phyloP scores from a whole-genome alignment of 768 basidiomycete species.

The Paxillus ammoniavirescens region DNA sequence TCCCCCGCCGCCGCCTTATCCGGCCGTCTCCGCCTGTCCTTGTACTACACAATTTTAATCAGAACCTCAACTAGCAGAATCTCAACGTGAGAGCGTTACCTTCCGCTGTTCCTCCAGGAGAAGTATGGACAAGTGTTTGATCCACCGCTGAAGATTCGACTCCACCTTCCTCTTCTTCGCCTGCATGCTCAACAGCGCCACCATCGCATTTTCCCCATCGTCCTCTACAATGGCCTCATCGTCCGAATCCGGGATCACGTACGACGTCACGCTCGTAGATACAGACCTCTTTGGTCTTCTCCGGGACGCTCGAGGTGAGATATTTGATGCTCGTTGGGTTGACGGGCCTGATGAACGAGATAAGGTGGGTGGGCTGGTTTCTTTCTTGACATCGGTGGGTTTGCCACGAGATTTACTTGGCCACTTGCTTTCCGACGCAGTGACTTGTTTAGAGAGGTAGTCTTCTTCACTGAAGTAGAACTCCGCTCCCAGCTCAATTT shows the following conservation, averaged over 20 bases:
- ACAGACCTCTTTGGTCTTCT: constrained; percentile 64
- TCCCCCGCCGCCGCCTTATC: constrained; percentile 46
- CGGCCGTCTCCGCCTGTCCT: constrained; percentile 56
- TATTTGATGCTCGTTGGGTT: constrained; percentile 9
- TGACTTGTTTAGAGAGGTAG: constrained; percentile 46
- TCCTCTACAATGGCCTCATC: constrained; percentile 55
- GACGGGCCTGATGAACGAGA: constrained; percentile 24
- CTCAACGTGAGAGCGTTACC: constrained; percentile 35
- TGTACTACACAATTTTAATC: constrained; percentile 43
- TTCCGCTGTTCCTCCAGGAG: constrained; percentile 69
- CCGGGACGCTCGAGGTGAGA: constrained; percentile 29
- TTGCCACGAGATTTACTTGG: constrained; percentile 25
- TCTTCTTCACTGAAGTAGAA: constrained; percentile 73
- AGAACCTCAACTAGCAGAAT: constrained; percentile 6
- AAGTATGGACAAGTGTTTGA: constrained; percentile 59
- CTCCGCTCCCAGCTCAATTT: constrained; percentile 63
- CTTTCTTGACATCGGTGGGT: constrained; percentile 39
- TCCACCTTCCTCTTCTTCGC: constrained; percentile 40
- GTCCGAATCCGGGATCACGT: constrained; percentile 68
- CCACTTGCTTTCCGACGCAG: constrained; percentile 21
- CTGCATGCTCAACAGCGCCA: constrained; percentile 27
- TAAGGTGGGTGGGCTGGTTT: constrained; percentile 33
- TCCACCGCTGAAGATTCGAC: constrained; percentile 60
- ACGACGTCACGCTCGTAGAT: constrained; percentile 52
- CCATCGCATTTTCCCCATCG: constrained; percentile 34